Evolutionary conservation across 169 alveolate species (phyloP).

Genomic region (Plasmodium inui): DNA sequence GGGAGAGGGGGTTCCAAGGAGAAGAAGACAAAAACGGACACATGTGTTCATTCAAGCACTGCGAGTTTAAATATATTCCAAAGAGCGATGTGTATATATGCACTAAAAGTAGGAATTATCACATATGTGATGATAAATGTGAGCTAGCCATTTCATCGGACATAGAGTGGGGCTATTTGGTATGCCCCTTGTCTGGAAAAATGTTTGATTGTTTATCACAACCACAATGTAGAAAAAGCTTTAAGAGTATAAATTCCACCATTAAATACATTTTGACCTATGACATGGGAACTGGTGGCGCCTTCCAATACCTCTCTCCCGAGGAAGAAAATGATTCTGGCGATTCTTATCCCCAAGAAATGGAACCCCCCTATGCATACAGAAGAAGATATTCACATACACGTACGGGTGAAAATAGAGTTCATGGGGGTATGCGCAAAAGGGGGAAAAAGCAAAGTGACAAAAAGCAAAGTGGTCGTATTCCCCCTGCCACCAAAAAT

Average conservation of each 20-base stretch:
- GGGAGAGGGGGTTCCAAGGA: neutral
- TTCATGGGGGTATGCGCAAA: neutral
- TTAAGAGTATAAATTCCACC: neutral
- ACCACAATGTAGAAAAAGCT: neutral
- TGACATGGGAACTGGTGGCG: neutral
- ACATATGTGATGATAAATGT: slow-evolving; percentile 32
- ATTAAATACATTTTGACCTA: neutral
- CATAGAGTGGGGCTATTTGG: slow-evolving; percentile 14
- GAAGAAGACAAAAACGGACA: neutral
- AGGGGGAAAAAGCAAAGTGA: neutral
- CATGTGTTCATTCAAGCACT: slow-evolving; percentile 12
- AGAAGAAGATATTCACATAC: neutral
- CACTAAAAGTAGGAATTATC: neutral
- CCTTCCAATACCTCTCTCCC: neutral
- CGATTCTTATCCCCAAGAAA: neutral
- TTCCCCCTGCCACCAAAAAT: neutral
- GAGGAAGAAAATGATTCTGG: neutral
- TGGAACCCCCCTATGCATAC: neutral
- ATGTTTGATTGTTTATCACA: slow-evolving; percentile 11
- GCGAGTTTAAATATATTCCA: slow-evolving; percentile 22
- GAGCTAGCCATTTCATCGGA: slow-evolving; percentile 14
- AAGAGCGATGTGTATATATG: slow-evolving; percentile 21
- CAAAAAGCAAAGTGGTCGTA: neutral
- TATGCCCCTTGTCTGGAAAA: slow-evolving; percentile 27
- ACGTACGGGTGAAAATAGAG: neutral